Conservation (phyloP, 768 basidiomycete genomes). For the Tephrocybe sp. region DNA sequence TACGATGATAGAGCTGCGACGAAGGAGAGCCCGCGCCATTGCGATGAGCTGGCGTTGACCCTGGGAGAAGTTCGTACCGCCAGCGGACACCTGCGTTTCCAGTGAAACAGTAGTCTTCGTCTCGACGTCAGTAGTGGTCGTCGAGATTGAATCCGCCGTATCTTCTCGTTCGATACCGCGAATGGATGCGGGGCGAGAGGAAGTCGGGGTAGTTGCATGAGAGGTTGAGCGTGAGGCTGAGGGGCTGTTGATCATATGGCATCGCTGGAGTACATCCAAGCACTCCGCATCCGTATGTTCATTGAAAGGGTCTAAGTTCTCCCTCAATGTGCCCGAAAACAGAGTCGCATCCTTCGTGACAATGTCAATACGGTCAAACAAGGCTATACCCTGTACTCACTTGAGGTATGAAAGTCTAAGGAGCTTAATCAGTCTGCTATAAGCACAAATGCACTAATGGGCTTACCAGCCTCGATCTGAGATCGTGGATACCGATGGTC, state of each 20-base stretch:
- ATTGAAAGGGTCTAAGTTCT: slow-evolving; percentile 75
- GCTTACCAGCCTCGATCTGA: slow-evolving; percentile 71
- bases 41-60: slow-evolving; percentile 88
- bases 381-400: slow-evolving; percentile 20
- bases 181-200: slow-evolving; percentile 43
- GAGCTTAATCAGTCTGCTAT: too few species aligned
- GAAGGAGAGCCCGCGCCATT: slow-evolving; percentile 77
- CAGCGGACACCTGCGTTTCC: slow-evolving; percentile 78
- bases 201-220: slow-evolving; percentile 40
- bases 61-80: slow-evolving; percentile 89
- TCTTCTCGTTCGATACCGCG: slow-evolving; percentile 36
- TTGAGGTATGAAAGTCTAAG: slow-evolving; percentile 76
- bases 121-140: slow-evolving; percentile 54
- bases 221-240: slow-evolving; percentile 49
- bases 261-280: slow-evolving; percentile 75
- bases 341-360: slow-evolving; percentile 59
- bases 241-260: slow-evolving; percentile 67
- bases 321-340: slow-evolving; percentile 77
- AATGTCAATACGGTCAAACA: not conserved
- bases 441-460: too few species aligned
- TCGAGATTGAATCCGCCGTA: slow-evolving; percentile 37
- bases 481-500: slow-evolving; percentile 78
- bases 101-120: slow-evolving; percentile 57
- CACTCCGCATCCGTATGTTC: slow-evolving; percentile 82
- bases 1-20: slow-evolving; percentile 70